A percentile compares a stretch with the other conserved stretches of the same genome.
Evolutionary conservation across 139 green algal genomes (phyloP).

Genomic region (Picochlorum sp.): DNA sequence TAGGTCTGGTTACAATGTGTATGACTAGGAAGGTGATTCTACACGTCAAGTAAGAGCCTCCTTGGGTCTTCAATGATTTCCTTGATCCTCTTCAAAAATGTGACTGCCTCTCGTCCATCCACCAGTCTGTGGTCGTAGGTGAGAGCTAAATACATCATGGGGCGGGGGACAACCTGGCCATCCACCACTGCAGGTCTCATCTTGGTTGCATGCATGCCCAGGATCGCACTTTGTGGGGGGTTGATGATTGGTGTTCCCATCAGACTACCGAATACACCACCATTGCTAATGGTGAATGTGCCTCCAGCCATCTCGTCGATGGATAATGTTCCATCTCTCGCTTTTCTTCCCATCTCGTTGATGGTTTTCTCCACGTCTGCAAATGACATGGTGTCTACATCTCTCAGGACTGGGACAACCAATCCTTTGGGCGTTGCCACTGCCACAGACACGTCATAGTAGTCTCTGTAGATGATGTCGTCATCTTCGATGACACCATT

Average conservation of each 20-base stretch:
- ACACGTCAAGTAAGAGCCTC: constrained; percentile 88
- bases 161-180: constrained; percentile 70
- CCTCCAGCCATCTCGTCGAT: constrained; percentile 99
- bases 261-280: constrained; percentile 93
- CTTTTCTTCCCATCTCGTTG: constrained; percentile 83
- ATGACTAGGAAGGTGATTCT: not conserved
- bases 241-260: constrained; percentile 99
- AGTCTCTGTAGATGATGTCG: constrained; percentile 88
- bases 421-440: constrained; percentile 94
- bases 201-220: constrained; percentile 96
- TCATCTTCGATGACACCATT: constrained; percentile 95
- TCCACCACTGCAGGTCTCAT: constrained; percentile 73
- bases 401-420: constrained; percentile 87
- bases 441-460: constrained; percentile 87
- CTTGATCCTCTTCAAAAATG: constrained; percentile 97
- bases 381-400: constrained; percentile 76
- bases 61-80: constrained; percentile 94
- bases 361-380: constrained; percentile 90
- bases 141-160: constrained; percentile 98
- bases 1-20: too few relatives aligned
- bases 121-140: constrained; percentile 99
- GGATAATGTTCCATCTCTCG: constrained; percentile 82
- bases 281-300: constrained; percentile 99
- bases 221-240: constrained; percentile 85
- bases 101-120: constrained; percentile 91